phyloP scores from a whole-genome alignment of 352 stramenopile species.

The Pilasporangium apinafurcum region DNA sequence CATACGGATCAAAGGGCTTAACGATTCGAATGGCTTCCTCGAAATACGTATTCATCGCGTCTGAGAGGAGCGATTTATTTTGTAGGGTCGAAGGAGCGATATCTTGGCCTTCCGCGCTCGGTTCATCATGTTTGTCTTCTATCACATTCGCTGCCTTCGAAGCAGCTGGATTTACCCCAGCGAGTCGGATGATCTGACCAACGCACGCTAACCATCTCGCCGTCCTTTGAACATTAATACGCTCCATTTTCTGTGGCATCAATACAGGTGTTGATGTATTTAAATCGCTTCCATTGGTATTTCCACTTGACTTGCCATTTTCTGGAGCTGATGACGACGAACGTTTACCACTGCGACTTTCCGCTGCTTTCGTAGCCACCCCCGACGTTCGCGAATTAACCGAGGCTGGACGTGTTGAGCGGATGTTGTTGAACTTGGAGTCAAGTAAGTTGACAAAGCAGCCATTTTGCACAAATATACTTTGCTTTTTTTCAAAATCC shows the following conservation, averaged over 20 bases:
- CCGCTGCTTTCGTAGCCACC: not conserved
- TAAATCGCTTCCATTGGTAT: constrained; percentile 2
- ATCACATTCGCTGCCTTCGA: not conserved
- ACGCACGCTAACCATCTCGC: constrained; percentile 64
- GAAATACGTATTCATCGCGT: constrained; percentile 42
- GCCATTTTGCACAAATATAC: constrained; percentile 50
- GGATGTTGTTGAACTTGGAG: not conserved
- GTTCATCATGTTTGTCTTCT: not conserved
- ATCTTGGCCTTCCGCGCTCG: not conserved
- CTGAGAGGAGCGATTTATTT: constrained; percentile 18
- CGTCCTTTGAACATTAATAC: constrained; percentile 73
- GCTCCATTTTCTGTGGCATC: constrained; percentile 66
- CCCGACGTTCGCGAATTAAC: too few relatives aligned
- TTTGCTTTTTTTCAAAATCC: constrained; percentile 54
- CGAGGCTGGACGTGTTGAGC: not conserved
- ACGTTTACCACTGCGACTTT: too few relatives aligned
- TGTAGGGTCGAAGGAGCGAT: too few relatives aligned
- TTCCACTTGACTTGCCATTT: constrained; percentile 1
- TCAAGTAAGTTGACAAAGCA: constrained; percentile 51
- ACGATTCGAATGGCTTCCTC: constrained; percentile 58
- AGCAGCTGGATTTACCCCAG: constrained; percentile 12
- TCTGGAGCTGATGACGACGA: too few relatives aligned
- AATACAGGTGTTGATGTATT: constrained; percentile 13
- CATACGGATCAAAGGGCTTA: constrained; percentile 65
- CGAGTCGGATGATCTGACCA: constrained; percentile 58